phyloP scores from a whole-genome alignment of 1,284 basidiomycete species.

The Boletellus deceptivus region DNA sequence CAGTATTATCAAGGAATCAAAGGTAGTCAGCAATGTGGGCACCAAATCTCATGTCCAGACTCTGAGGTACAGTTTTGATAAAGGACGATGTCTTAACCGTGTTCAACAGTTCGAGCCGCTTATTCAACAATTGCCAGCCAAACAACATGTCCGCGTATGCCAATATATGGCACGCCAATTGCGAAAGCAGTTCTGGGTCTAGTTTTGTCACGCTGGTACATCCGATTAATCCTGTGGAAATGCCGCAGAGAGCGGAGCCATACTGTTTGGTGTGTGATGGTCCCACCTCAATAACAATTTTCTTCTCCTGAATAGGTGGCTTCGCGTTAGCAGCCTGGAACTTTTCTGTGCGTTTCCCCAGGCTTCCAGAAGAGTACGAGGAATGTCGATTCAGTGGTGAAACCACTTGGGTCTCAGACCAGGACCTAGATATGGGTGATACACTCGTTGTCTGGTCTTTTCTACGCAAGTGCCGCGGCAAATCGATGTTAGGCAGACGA shows the following conservation, averaged over 20 bases:
- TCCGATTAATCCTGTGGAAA: neutral
- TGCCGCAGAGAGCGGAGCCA: neutral
- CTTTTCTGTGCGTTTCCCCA: conserved; percentile 39
- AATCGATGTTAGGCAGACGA: conserved; percentile 23
- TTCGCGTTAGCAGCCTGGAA: conserved; percentile 34
- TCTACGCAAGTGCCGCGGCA: conserved; percentile 24
- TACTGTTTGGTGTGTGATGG: conserved; percentile 17
- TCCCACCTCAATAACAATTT: conserved; percentile 33
- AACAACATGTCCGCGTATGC: conserved; percentile 75
- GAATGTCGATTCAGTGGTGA: conserved; percentile 31
- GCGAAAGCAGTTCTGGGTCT: conserved; percentile 34
- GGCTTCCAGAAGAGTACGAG: conserved; percentile 42
- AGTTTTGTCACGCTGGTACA: conserved; percentile 9
- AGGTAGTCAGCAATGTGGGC: neutral
- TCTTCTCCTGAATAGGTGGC: conserved; percentile 35
- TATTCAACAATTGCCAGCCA: conserved; percentile 64
- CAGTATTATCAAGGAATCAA: neutral
- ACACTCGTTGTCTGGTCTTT: conserved; percentile 31
- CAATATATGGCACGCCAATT: conserved; percentile 59
- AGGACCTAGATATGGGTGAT: conserved; percentile 49
- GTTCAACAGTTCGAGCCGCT: conserved; percentile 70
- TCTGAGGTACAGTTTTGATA: conserved; percentile 22
- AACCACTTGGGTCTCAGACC: conserved; percentile 44
- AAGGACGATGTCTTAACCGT: conserved; percentile 43
- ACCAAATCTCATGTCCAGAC: conserved; percentile 40